These are phyloP conservation scores for Talaromyces islandicus DNA, from an alignment of 2,329 filamentous ascomycete genomes.

Conservation along the genomic window DNA sequence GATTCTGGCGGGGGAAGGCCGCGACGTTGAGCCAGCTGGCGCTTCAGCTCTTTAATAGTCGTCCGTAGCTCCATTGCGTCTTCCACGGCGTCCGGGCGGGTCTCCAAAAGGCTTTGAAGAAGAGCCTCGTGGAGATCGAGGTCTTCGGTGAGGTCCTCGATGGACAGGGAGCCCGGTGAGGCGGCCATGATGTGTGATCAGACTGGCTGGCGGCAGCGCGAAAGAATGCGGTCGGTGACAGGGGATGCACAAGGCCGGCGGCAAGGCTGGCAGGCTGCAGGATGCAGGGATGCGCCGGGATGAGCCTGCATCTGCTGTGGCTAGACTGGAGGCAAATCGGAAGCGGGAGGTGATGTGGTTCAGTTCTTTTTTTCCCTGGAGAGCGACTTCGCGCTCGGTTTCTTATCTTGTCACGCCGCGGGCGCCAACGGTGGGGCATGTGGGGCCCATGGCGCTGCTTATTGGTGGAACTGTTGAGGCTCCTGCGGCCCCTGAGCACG, in stretches of 20 bases:
- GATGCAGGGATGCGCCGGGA: neutral
- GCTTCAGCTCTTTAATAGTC: conserved; percentile 19
- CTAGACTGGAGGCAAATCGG: neutral
- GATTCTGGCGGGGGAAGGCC: conserved; percentile 8
- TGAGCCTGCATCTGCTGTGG: neutral
- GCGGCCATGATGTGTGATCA: conserved; percentile 2
- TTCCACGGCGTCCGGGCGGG: conserved; percentile 19
- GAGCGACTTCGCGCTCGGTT: neutral
- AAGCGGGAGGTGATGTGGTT: neutral
- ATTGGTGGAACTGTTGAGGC: neutral
- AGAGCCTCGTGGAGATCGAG: conserved; percentile 27
- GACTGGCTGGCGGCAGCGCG: neutral
- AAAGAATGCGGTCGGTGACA: neutral
- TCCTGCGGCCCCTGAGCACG: neutral
- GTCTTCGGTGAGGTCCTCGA: conserved; percentile 25
- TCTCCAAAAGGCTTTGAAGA: conserved; percentile 22
- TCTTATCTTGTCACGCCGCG: neutral
- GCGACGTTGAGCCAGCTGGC: conserved; percentile 18
- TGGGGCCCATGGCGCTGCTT: neutral
- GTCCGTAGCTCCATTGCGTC: conserved; percentile 22
- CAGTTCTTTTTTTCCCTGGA: neutral
- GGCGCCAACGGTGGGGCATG: neutral
- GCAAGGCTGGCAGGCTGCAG: neutral
- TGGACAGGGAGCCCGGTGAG: conserved; percentile 6
- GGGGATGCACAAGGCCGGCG: neutral